Percentiles rank a stretch among this genome's conserved stretches.
These are phyloP conservation scores for Myrica gale DNA, from an alignment of 306 rosid species.

Conservation along the genomic window DNA sequence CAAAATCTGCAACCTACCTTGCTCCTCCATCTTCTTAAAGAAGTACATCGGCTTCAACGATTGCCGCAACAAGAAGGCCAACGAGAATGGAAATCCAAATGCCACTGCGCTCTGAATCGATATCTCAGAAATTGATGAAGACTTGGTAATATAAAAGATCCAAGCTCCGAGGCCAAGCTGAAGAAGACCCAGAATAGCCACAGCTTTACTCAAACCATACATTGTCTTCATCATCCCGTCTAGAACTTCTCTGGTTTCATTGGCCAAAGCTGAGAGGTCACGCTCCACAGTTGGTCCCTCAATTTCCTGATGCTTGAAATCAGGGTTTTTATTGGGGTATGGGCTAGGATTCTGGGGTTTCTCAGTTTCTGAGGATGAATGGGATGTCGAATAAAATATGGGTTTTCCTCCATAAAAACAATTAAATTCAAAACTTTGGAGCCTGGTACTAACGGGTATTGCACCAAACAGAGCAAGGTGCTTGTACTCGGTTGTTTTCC, in stretches of 20 bases:
- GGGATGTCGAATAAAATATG: slow-evolving; percentile 23
- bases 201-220: slow-evolving; percentile 49
- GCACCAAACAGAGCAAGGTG: not conserved
- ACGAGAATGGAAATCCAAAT: slow-evolving; percentile 63
- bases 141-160: slow-evolving; percentile 45
- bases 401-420: slow-evolving; percentile 10
- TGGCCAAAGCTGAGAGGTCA: slow-evolving; percentile 59
- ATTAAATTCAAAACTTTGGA: not conserved
- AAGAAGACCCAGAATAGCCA: slow-evolving; percentile 53
- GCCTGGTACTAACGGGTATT: not conserved
- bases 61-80: slow-evolving; percentile 74
- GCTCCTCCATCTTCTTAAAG: slow-evolving; percentile 66
- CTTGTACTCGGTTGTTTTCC: not conserved
- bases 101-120: slow-evolving; percentile 64
- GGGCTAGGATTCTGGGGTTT: slow-evolving; percentile 38
- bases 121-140: slow-evolving; percentile 44
- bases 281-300: slow-evolving; percentile 96
- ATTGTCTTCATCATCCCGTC: slow-evolving; percentile 60
- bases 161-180: slow-evolving; percentile 81
- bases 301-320: slow-evolving; percentile 89
- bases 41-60: slow-evolving; percentile 57
- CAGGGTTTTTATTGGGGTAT: slow-evolving; percentile 56
- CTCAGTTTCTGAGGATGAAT: slow-evolving; percentile 42
- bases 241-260: slow-evolving; percentile 58
- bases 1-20: slow-evolving; percentile 64